A percentile compares a stretch with the other conserved stretches of the same genome.
Conservation (phyloP, 305 asterid genomes). For the Euphrasia arctica region DNA sequence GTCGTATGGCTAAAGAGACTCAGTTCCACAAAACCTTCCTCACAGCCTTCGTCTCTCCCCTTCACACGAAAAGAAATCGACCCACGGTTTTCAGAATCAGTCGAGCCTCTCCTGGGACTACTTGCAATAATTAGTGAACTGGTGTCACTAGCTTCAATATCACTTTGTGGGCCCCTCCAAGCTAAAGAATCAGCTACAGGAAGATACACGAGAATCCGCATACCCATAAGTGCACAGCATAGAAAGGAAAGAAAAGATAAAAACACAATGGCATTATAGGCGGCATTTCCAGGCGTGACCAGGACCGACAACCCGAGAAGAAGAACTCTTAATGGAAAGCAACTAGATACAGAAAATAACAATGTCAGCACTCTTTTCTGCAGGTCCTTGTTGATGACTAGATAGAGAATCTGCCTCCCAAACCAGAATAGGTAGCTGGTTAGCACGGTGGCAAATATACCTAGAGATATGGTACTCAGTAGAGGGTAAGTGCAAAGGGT, state of each 20-base stretch:
- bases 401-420: conserved; percentile 23
- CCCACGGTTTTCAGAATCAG: conserved; percentile 41
- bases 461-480: too few relatives aligned
- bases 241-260: too few relatives aligned
- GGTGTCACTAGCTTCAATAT: too few relatives aligned
- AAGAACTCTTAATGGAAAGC: conserved; percentile 54
- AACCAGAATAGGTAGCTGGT: too few relatives aligned
- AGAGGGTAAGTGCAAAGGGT: conserved; percentile 45
- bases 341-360: conserved; percentile 43
- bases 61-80: conserved; percentile 54
- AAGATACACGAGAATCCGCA: too few relatives aligned
- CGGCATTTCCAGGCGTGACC: conserved; percentile 25
- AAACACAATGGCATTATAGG: too few relatives aligned
- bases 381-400: conserved; percentile 64
- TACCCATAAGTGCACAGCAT: conserved; percentile 33
- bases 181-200: too few relatives aligned
- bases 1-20: too few relatives aligned
- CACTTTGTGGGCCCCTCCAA: too few relatives aligned
- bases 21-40: too few relatives aligned
- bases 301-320: conserved; percentile 63
- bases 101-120: conserved; percentile 27
- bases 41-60: too few relatives aligned
- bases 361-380: conserved; percentile 58
- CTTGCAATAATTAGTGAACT: too few relatives aligned
- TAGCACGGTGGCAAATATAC: neutral